phyloP scores from a whole-genome alignment of 2,329 filamentous ascomycete species.

The Macrophomina phaseolina region DNA sequence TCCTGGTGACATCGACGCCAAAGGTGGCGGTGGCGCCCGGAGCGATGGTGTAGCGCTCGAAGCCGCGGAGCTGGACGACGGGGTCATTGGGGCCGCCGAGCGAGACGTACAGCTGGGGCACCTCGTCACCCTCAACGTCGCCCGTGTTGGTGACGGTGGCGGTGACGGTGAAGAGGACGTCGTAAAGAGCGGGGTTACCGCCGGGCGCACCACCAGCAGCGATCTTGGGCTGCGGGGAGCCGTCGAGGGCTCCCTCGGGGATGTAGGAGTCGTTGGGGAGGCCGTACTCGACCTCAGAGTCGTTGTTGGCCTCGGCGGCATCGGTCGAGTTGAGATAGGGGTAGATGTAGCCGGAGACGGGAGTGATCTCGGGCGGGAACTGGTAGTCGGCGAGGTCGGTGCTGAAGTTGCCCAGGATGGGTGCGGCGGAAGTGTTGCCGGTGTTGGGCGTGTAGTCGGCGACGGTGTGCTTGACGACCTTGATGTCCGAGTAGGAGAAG shows the following conservation, averaged over 20 bases:
- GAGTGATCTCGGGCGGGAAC: conserved; percentile 66
- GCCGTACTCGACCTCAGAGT: conserved; percentile 65
- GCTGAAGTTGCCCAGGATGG: conserved; percentile 68
- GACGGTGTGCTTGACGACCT: conserved; percentile 58
- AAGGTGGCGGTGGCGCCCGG: conserved; percentile 73
- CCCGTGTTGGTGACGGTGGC: conserved; percentile 77
- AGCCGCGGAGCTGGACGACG: conserved; percentile 72
- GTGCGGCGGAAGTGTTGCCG: conserved; percentile 68
- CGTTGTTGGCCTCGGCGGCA: conserved; percentile 59
- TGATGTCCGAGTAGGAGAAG: conserved; percentile 74
- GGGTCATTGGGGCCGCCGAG: conserved; percentile 80
- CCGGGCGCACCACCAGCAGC: conserved; percentile 69
- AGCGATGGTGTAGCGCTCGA: conserved; percentile 72
- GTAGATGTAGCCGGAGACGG: conserved; percentile 67
- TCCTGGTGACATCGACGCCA: conserved; percentile 71
- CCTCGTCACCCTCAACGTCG: conserved; percentile 67
- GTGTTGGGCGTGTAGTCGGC: conserved; percentile 63
- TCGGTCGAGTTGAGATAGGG: conserved; percentile 72
- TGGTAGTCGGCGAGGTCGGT: conserved; percentile 68
- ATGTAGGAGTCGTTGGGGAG: conserved; percentile 61
- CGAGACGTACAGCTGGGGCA: conserved; percentile 76
- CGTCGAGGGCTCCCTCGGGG: conserved; percentile 63
- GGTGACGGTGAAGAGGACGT: conserved; percentile 70
- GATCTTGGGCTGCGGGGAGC: conserved; percentile 60
- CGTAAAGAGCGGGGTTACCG: conserved; percentile 69